A percentile compares a stretch with the other conserved stretches of the same genome.
Evolutionary conservation across 139 green algal genomes (phyloP).

Genomic region (Chlorella sorokiniana): DNA sequence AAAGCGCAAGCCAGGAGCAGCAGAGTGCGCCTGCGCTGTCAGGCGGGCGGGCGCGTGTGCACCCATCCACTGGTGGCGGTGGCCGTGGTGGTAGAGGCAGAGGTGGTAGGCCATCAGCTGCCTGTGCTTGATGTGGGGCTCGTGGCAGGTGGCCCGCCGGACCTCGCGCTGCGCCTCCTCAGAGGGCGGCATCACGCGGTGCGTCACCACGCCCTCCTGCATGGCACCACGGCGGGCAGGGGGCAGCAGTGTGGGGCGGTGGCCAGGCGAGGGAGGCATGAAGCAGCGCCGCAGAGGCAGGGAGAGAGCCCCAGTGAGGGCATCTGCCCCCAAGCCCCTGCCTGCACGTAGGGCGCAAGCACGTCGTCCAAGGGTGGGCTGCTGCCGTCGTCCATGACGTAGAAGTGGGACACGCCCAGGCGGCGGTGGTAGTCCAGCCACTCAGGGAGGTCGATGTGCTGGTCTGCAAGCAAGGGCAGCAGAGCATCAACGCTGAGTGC

Average conservation of each 20-base stretch:
- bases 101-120: constrained; percentile 32
- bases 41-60: too few species aligned
- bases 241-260: background rate
- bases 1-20: too few species aligned
- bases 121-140: background rate
- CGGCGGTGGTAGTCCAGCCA: constrained; percentile 32
- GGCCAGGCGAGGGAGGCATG: background rate
- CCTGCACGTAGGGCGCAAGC: constrained; percentile 4
- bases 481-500: background rate
- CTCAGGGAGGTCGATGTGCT: constrained; percentile 24
- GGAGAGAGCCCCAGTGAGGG: background rate
- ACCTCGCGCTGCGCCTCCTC: background rate
- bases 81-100: constrained; percentile 27
- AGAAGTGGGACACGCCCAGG: constrained; percentile 11
- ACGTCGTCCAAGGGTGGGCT: background rate
- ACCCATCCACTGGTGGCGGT: constrained; percentile 31
- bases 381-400: constrained; percentile 26
- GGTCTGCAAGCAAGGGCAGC: constrained; percentile 4
- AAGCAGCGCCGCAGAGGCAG: background rate
- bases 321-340: background rate
- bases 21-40: too few species aligned
- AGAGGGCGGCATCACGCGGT: background rate
- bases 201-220: background rate
- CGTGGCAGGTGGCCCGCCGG: background rate
- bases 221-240: background rate